Base-by-base conservation (phyloP, 164 flowering plant species). In the Nymphaea thermarum region DNA sequence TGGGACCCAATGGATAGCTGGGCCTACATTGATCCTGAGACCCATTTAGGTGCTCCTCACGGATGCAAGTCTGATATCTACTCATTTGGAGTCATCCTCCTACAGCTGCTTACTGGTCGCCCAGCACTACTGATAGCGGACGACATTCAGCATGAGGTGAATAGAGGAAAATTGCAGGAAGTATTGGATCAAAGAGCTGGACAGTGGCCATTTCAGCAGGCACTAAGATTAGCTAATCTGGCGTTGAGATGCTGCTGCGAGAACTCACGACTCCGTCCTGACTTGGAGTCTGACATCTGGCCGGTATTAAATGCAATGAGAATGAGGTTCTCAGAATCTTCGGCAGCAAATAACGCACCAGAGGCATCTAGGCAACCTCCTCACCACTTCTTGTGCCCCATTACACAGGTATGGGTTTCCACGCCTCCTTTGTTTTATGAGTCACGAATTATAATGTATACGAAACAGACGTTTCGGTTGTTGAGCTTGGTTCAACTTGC, bases 181-280 rank as follows among this genome's bases (percentile, higher is more conserved):
- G 14, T 93, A 5, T 68, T 93, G 76, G 98, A 93, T 77, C 83
- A 77, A 45, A 75, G 84, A 42, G 98, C 97, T 44, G 98, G 98
- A 60, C 85, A 86, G 60, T 93, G 97, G 96, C 98, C 97, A 6
- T 93, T 82, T 80, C 83, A 87, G 53, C 93, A 84, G 76, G 98
- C 97, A 15, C 80, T 86, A 60, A 93, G 87, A 82, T 74, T 93
- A 67, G 88, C 96, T 69, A 77, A 78, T 25, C 60, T 90, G 71
- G 98, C 88, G 43, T 45, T 93, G 73, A 80, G 87, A 72, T 93
- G 98, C 67, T 81, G 86, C 61, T 84, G 84, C 44, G 72, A 77
- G 81, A 79, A 70, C 71, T 64, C 85, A 15, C 77, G 67, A 66
- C 74, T 53, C 67, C 73, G 98, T 18, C 92, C 98, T 3, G 85